A percentile compares a stretch with the other conserved stretches of the same genome.
Evolutionary conservation across 148 eudicot species (phyloP).

Genomic region (Rhododendron vialii): DNA sequence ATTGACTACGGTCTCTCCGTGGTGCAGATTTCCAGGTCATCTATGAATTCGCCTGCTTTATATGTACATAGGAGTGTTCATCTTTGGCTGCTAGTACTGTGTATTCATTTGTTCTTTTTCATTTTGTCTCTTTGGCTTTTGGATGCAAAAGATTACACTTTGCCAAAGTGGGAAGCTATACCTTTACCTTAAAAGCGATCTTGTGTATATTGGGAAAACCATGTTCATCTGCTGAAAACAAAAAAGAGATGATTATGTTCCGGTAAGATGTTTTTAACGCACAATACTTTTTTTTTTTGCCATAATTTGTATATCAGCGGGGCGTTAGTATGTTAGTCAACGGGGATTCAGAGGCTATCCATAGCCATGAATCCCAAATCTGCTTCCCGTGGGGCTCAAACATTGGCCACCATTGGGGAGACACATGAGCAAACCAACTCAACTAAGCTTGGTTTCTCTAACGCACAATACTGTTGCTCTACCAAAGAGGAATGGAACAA

Average conservation of each 20-base stretch:
- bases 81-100: background rate
- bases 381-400: too few relatives aligned
- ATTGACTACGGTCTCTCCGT: background rate
- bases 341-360: too few relatives aligned
- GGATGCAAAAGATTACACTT: background rate
- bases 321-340: too few relatives aligned
- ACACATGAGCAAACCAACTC: too few relatives aligned
- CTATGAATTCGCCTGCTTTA: background rate
- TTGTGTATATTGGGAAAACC: background rate
- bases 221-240: background rate
- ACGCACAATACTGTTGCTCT: background rate
- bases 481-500: background rate
- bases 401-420: too few relatives aligned
- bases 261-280: background rate
- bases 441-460: too few relatives aligned
- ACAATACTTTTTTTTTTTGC: too few relatives aligned
- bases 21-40: background rate
- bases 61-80: conserved; percentile 9
- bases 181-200: background rate
- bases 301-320: too few relatives aligned
- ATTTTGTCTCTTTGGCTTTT: background rate
- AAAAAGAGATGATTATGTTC: background rate
- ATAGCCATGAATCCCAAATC: too few relatives aligned
- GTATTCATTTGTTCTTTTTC: conserved; percentile 1
- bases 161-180: background rate